Conservation (phyloP, 495 filamentous ascomycete genomes). For the Penicillium ucsense region DNA sequence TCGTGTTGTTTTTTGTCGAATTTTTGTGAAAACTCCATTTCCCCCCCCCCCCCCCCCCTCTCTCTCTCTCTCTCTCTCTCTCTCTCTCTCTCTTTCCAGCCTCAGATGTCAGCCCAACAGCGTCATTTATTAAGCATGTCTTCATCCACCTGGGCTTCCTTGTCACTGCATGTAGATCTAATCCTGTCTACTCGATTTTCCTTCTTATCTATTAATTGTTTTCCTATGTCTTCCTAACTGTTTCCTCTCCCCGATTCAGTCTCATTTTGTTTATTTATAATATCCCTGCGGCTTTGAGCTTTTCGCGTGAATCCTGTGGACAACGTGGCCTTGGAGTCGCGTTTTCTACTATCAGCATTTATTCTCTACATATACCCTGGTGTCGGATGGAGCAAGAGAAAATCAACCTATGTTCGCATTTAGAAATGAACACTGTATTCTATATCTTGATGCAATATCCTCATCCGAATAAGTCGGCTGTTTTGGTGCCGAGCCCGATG, state of each 20-base stretch:
- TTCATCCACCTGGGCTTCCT: too few species aligned
- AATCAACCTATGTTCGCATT: constrained; percentile 8
- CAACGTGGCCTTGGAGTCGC: constrained; percentile 1
- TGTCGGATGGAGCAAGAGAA: constrained; percentile 17
- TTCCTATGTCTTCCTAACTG: too few species aligned
- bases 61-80: too few species aligned
- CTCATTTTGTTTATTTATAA: constrained; percentile 2
- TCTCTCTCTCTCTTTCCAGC: too few species aligned
- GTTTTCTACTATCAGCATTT: constrained; percentile 16
- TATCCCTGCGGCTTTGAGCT: constrained; percentile 9
- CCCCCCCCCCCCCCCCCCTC: too few species aligned
- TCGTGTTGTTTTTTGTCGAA: constrained; percentile 1
- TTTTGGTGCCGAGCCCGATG: too few species aligned
- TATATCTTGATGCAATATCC: constrained; percentile 8
- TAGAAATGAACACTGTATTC: constrained; percentile 19
- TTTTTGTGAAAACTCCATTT: background rate
- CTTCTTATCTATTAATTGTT: too few species aligned
- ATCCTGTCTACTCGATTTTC: too few species aligned
- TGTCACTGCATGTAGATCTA: too few species aligned
- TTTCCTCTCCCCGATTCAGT: constrained; percentile 8
- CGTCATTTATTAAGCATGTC: too few species aligned
- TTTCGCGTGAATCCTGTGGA: too few species aligned
- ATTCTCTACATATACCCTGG: constrained; percentile 25
- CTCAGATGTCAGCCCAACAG: too few species aligned
- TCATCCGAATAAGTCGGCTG: constrained; percentile 3